Base-by-base conservation (phyloP, 2,329 filamentous ascomycete genomes). In the Daldinia sp. region DNA sequence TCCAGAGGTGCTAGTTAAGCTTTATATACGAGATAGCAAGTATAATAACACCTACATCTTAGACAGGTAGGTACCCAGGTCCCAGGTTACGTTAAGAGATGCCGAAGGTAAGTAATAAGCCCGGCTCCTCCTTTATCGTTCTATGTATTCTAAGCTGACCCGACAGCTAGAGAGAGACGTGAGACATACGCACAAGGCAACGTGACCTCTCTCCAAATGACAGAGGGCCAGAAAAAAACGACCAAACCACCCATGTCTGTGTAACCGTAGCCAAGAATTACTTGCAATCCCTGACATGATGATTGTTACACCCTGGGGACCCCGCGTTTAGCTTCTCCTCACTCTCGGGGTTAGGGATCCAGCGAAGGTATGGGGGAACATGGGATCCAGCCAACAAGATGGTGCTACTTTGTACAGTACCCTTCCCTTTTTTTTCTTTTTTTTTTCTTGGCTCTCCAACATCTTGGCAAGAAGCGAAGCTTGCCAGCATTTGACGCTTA, bases 301-400 rank as follows among this genome's bases (percentile, higher is more conserved):
- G 6, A 13, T 45, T n/a, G 11, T 13, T 21, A 27, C 39, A 30
- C 25, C 52, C 47, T 41, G 61, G 64, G 61, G 64, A 35, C 61
- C 61, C 64, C 64, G 57, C 64, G 57, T 61, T 43, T 54, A 15
- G 45, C 15, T 50, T 51, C 53, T 47, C 45, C 21, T 55, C 53
- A 21, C 37, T 63, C 50, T 50, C 49, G 48, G 47, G 45, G 35
- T 32, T 41, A 48, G 47, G 43, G 58, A 61, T 47, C 47, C 32
- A 35, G 27, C 23, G n/a, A 49, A 41, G 41, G 13, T 51, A 47
- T 23, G 37, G n/a, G 55, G 21, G 50, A 30, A 49, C 37, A 49
- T 30, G 53, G 53, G 7, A 21, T 48, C 29, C 15, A 19, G 43
- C 29, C 55, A 19, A 43, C 39, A 11, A 43, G 35, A 7, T 23